Evolutionary conservation across 2,329 filamentous ascomycete species (phyloP).

Genomic region (Fusarium sp.): DNA sequence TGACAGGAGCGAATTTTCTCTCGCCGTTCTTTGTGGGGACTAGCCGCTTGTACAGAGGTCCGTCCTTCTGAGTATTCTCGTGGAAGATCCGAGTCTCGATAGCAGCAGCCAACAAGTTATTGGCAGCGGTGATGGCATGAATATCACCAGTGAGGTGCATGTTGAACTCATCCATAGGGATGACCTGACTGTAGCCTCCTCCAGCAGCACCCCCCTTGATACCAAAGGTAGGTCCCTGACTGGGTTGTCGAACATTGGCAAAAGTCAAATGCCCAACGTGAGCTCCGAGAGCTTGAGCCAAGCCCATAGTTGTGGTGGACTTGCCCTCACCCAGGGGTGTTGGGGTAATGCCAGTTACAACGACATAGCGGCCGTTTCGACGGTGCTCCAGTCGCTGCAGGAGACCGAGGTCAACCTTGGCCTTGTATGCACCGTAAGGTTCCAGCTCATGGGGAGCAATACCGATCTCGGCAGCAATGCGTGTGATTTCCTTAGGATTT

Average conservation of each 20-base stretch:
- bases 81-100: slow-evolving; percentile 99
- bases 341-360: slow-evolving; percentile 95
- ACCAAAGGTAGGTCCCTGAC: slow-evolving; percentile 96
- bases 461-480: slow-evolving; percentile 85
- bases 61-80: slow-evolving; percentile 93
- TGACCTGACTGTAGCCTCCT: slow-evolving; percentile 98
- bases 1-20: slow-evolving; percentile 85
- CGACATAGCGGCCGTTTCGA: slow-evolving; percentile 86
- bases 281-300: slow-evolving; percentile 90
- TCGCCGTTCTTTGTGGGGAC: slow-evolving; percentile 91
- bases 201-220: slow-evolving; percentile 98
- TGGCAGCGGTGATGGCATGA: slow-evolving; percentile 94
- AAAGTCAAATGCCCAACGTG: slow-evolving; percentile 90
- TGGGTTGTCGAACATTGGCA: slow-evolving; percentile 96
- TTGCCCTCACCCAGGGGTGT: slow-evolving; percentile 98
- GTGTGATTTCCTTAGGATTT: slow-evolving; percentile 88
- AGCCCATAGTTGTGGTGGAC: slow-evolving; percentile 95
- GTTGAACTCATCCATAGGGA: slow-evolving; percentile 99
- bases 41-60: slow-evolving; percentile 83
- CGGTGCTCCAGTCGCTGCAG: slow-evolving; percentile 88
- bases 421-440: slow-evolving; percentile 94
- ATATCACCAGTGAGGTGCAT: slow-evolving; percentile 97
- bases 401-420: slow-evolving; percentile 87
- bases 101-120: slow-evolving; percentile 94
- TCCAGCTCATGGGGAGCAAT: slow-evolving; percentile 91